A percentile compares a stretch with the other conserved stretches of the same genome.
phyloP scores from a whole-genome alignment of 2,329 filamentous ascomycete species.

The Mollisiaceae sp. region DNA sequence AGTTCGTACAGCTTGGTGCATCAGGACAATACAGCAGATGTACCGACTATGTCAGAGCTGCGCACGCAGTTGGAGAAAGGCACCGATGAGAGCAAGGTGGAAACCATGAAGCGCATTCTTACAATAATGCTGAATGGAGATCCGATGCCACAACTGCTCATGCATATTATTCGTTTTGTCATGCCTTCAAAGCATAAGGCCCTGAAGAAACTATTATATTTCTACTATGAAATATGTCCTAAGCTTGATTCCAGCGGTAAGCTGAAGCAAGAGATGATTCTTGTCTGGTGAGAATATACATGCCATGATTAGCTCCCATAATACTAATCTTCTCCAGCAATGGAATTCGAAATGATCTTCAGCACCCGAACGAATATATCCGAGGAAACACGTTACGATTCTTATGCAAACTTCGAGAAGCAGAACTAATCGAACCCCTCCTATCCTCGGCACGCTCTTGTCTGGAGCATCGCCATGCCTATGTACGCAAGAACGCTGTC shows the following conservation, averaged over 20 bases:
- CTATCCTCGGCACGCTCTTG: slow-evolving; percentile 91
- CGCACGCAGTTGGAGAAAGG: slow-evolving; percentile 94
- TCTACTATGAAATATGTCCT: slow-evolving; percentile 99
- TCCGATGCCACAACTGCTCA: slow-evolving; percentile 90
- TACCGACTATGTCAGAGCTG: slow-evolving; percentile 88
- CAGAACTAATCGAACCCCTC: slow-evolving; percentile 94
- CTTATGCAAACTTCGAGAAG: slow-evolving; percentile 92
- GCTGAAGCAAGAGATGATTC: slow-evolving; percentile 99
- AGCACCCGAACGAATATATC: slow-evolving; percentile 98
- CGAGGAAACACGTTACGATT: slow-evolving; percentile 98
- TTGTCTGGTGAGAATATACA: slow-evolving; percentile 77
- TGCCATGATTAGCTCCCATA: neutral
- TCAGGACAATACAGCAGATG: slow-evolving; percentile 94
- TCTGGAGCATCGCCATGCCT: slow-evolving; percentile 94
- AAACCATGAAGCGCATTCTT: slow-evolving; percentile 95
- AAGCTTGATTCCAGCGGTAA: slow-evolving; percentile 93
- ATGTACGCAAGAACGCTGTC: slow-evolving; percentile 97
- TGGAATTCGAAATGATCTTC: slow-evolving; percentile 95
- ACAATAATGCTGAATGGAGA: slow-evolving; percentile 99
- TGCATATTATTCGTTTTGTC: slow-evolving; percentile 99
- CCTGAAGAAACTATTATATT: slow-evolving; percentile 97
- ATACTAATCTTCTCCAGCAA: slow-evolving; percentile 64
- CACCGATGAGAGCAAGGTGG: slow-evolving; percentile 88
- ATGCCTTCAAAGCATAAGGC: slow-evolving; percentile 98
- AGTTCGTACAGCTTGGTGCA: slow-evolving; percentile 96